Percentiles rank a stretch among this genome's conserved stretches.
phyloP scores from a whole-genome alignment of 257 asterid species.

The Osmanthus fragrans region DNA sequence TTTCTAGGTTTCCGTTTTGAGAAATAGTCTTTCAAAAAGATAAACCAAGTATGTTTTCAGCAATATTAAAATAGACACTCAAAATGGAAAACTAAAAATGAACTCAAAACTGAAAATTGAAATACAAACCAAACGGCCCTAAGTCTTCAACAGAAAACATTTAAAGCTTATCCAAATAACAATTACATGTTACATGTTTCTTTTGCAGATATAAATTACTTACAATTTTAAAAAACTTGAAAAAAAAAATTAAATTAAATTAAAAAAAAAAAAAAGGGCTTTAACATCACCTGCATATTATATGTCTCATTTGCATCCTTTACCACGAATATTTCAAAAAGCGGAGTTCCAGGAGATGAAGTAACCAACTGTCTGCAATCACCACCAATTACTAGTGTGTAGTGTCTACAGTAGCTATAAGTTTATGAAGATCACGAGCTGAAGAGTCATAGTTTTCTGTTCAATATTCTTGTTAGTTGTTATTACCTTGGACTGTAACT shows the following conservation, averaged over 20 bases:
- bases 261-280: not conserved
- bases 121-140: too few relatives aligned
- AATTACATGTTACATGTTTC: not conserved
- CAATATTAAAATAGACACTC: too few relatives aligned
- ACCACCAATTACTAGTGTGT: slow-evolving; percentile 20
- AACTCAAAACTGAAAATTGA: too few relatives aligned
- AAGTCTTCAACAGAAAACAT: slow-evolving; percentile 1
- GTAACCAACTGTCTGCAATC: slow-evolving; percentile 78
- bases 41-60: too few relatives aligned
- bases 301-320: slow-evolving; percentile 66
- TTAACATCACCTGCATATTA: slow-evolving; percentile 70
- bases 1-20: too few relatives aligned
- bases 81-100: too few relatives aligned
- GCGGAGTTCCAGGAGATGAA: slow-evolving; percentile 92
- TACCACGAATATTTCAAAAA: slow-evolving; percentile 86
- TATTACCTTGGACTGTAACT: slow-evolving; percentile 88
- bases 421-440: slow-evolving; percentile 5
- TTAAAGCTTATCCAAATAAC: not conserved
- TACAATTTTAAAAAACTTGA: not conserved
- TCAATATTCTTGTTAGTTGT: not conserved
- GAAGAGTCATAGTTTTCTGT: not conserved
- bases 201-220: not conserved
- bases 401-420: slow-evolving; percentile 19
- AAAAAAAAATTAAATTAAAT: too few relatives aligned
- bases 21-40: too few relatives aligned